Conservation (phyloP, 2,329 filamentous ascomycete species). For the Teratosphaeria gauchensis region DNA sequence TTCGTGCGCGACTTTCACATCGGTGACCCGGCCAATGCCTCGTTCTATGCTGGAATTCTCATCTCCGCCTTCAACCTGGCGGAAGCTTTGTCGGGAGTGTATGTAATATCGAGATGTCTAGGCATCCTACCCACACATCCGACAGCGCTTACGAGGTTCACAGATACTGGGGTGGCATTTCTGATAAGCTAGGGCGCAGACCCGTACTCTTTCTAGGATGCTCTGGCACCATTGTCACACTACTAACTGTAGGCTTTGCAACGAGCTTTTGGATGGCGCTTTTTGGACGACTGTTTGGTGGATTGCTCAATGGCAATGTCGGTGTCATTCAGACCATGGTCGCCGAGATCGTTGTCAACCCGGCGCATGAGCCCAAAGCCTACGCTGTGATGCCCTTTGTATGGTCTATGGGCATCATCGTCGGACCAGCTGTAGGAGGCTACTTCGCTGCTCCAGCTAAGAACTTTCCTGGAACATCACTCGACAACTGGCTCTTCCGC, state of each 20-base stretch:
- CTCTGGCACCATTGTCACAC: conserved; percentile 69
- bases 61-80: conserved; percentile 78
- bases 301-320: conserved; percentile 82
- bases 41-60: conserved; percentile 77
- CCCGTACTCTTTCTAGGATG: conserved; percentile 76
- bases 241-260: conserved; percentile 74
- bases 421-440: conserved; percentile 81
- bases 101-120: conserved; percentile 6
- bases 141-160: background rate
- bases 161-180: conserved; percentile 69
- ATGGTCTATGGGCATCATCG: conserved; percentile 82
- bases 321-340: conserved; percentile 75
- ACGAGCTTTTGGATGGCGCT: conserved; percentile 78
- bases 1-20: conserved; percentile 68
- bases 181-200: conserved; percentile 74
- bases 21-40: conserved; percentile 64
- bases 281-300: conserved; percentile 64
- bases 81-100: conserved; percentile 73
- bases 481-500: conserved; percentile 58
- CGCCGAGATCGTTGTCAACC: conserved; percentile 71
- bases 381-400: conserved; percentile 92
- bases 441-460: conserved; percentile 69
- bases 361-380: conserved; percentile 77
- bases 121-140: background rate
- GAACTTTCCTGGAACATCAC: conserved; percentile 64